Conservation (phyloP, 177 flowering plant species). For the Vitis hybrid region DNA sequence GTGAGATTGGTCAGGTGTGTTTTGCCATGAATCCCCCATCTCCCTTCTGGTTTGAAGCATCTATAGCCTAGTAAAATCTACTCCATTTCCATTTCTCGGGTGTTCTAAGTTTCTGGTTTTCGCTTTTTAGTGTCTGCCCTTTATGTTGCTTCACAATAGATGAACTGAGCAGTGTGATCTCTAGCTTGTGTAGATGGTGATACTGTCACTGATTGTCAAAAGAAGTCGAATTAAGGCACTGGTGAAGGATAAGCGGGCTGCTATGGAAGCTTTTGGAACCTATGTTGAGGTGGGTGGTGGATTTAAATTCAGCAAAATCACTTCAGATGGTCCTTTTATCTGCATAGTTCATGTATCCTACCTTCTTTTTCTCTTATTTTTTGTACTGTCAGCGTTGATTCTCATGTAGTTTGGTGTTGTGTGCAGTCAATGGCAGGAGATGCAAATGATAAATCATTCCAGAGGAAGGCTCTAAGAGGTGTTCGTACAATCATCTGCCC, state of each 20-base stretch:
- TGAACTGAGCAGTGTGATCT: conserved; percentile 18
- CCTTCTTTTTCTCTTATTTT: background rate
- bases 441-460: conserved; percentile 35
- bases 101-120: background rate
- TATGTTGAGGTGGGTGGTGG: conserved; percentile 75
- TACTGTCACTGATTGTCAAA: conserved; percentile 78
- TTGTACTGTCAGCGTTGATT: background rate
- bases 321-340: background rate
- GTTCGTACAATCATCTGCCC: conserved; percentile 84
- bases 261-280: conserved; percentile 86
- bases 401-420: background rate
- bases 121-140: background rate
- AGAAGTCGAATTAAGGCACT: conserved; percentile 71
- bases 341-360: background rate
- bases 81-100: no score
- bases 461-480: conserved; percentile 74
- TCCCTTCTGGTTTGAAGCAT: background rate
- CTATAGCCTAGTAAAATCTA: no score
- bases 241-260: conserved; percentile 78
- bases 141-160: background rate
- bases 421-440: conserved; percentile 69
- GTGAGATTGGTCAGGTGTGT: conserved; percentile 89
- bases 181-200: conserved; percentile 69
- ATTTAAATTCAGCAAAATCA: background rate
- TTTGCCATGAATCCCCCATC: background rate